phyloP scores from a whole-genome alignment of 345 rosid genomes.

The Aquilaria malaccensis region DNA sequence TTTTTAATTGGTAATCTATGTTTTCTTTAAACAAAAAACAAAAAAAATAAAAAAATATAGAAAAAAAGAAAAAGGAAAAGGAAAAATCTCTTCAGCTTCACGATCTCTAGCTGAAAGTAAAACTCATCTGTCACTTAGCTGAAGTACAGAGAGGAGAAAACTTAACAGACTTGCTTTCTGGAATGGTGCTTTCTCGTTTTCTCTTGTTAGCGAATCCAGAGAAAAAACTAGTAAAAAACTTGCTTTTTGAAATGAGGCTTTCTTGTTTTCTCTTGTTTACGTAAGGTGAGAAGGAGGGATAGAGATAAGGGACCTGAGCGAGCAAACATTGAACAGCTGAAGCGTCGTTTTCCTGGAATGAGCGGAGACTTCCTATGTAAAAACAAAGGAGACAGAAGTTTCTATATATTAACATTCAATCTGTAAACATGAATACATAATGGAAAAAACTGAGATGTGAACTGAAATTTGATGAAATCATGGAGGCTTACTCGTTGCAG shows the following conservation, averaged over 20 bases:
- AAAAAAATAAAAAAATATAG: not conserved
- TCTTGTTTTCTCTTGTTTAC: not conserved
- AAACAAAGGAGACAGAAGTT: not conserved
- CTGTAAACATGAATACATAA: not conserved
- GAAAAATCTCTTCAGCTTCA: not conserved
- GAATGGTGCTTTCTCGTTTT: too few relatives aligned
- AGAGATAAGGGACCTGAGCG: slow-evolving; percentile 27
- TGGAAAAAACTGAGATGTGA: not conserved
- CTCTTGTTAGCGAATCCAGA: too few relatives aligned
- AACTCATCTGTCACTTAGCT: too few relatives aligned
- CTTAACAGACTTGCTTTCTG: too few relatives aligned
- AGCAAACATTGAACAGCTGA: slow-evolving; percentile 17
- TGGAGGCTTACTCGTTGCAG: slow-evolving; percentile 25
- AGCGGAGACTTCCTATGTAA: slow-evolving; percentile 36
- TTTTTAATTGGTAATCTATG: too few relatives aligned
- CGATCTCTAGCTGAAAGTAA: not conserved
- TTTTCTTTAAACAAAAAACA: not conserved
- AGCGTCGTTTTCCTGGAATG: slow-evolving; percentile 18
- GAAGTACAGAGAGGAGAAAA: too few relatives aligned
- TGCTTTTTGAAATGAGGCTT: not conserved
- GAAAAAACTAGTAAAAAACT: too few relatives aligned
- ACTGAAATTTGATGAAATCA: not conserved
- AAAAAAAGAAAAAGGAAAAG: not conserved
- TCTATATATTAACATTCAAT: too few relatives aligned
- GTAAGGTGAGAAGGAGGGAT: not conserved